Conservation (phyloP, 1,284 basidiomycete genomes). For the Boletus hoseneyae region DNA sequence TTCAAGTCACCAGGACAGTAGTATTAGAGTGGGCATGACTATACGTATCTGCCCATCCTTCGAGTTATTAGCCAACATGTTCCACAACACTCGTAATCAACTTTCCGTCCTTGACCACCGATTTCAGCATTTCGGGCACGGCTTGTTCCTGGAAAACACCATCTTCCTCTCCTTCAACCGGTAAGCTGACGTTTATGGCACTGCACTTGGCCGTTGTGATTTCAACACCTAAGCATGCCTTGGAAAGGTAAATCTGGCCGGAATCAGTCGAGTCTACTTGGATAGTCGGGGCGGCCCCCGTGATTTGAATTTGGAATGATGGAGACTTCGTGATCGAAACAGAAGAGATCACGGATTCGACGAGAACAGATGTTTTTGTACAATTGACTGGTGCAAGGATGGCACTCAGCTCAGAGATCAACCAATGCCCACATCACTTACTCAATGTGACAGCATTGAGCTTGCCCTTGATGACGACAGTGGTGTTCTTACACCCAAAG, state of each 20-base stretch:
- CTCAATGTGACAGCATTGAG: slow-evolving; percentile 91
- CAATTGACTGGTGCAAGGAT: slow-evolving; percentile 67
- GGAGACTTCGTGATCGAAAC: slow-evolving; percentile 88
- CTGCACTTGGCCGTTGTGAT: slow-evolving; percentile 96
- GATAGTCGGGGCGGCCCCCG: slow-evolving; percentile 86
- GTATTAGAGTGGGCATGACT: background rate
- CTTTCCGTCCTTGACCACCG: slow-evolving; percentile 79
- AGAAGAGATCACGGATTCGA: slow-evolving; percentile 90
- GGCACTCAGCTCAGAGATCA: slow-evolving; percentile 6
- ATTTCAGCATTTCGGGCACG: slow-evolving; percentile 96
- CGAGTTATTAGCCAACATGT: slow-evolving; percentile 60
- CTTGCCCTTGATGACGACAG: slow-evolving; percentile 89
- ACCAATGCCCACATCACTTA: slow-evolving; percentile 38
- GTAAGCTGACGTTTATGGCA: slow-evolving; percentile 89
- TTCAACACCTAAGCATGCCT: slow-evolving; percentile 75
- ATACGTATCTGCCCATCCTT: background rate
- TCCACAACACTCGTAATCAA: slow-evolving; percentile 88
- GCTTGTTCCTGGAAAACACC: slow-evolving; percentile 90
- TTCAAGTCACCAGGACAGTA: background rate
- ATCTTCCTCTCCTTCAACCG: slow-evolving; percentile 84
- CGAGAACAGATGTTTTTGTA: slow-evolving; percentile 83
- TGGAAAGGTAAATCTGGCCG: slow-evolving; percentile 92
- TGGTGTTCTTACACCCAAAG: slow-evolving; percentile 90
- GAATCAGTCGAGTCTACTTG: slow-evolving; percentile 94
- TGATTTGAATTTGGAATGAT: slow-evolving; percentile 92